Evolutionary conservation across 768 basidiomycete genomes (phyloP).

Genomic region (Tylopilus felleus): DNA sequence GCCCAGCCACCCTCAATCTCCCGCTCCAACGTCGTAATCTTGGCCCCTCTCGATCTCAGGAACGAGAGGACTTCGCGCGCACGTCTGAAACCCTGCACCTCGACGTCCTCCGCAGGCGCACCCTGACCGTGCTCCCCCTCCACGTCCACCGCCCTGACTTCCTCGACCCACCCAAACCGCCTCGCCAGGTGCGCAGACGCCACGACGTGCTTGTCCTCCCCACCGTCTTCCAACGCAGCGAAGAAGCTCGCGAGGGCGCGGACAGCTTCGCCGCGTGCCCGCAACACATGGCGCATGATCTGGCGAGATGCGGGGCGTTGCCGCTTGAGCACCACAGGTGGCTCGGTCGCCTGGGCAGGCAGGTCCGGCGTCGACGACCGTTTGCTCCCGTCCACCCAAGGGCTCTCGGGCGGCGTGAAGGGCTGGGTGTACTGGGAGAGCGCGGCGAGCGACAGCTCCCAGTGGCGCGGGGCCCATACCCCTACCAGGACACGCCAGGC

Average conservation of each 20-base stretch:
- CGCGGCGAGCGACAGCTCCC: conserved; percentile 76
- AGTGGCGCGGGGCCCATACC: conserved; percentile 83
- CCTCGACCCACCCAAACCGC: conserved; percentile 39
- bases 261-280: conserved; percentile 80
- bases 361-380: conserved; percentile 28
- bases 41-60: conserved; percentile 68
- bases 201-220: conserved; percentile 46
- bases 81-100: conserved; percentile 52
- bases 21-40: conserved; percentile 49
- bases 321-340: conserved; percentile 31
- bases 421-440: conserved; percentile 73
- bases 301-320: conserved; percentile 70
- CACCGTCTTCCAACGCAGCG: conserved; percentile 52
- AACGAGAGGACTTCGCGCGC: conserved; percentile 72
- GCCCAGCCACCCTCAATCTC: conserved; percentile 69
- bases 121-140: conserved; percentile 25
- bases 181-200: conserved; percentile 48
- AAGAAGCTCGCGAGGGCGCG: conserved; percentile 73
- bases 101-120: conserved; percentile 15
- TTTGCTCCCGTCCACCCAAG: conserved; percentile 61
- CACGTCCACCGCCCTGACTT: conserved; percentile 20
- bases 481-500: conserved; percentile 98
- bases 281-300: conserved; percentile 85
- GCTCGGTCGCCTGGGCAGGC: conserved; percentile 34
- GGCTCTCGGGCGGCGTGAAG: conserved; percentile 59